Base-by-base conservation (phyloP, 352 stramenopile genomes). In the Phytophthora cactorum region DNA sequence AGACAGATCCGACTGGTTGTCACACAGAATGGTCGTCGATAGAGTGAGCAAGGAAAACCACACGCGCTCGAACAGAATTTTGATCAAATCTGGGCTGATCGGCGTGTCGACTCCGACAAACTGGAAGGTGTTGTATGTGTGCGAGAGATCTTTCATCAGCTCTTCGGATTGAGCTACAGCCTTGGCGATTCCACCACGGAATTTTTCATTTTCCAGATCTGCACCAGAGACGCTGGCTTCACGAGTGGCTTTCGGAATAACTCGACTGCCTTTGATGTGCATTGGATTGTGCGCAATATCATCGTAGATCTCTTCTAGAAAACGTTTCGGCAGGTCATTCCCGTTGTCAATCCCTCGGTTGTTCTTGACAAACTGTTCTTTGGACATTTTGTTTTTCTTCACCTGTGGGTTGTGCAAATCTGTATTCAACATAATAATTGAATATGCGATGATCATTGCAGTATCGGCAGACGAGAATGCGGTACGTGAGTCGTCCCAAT, bases 41-140 rank as follows among this genome's bases (percentile, higher is more conserved):
- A 97, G 72, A 31, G 89, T 83, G n/a, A 95, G 83, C 54, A 98
- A 90, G 44, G 97, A 93, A 67, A 98, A 98, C 95, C 96, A 99
- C n/a, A 96, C 94, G 6, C 93, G 85, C 53, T 96, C 84, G 34
- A 98, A 97, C 9, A 98, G 78, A 12, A 96, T 74, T 63, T 97
- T 97, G 67, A 98, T 96, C 28, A 98, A 71, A 36, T 98, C 93
- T 3, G 87, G 87, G 53, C 89, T 96, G 61, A 96, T 95, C 28
- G 79, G 84, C 1, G 89, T 79, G 58, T 98, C 92, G 8, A 98
- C 83, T n/a, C 92, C 90, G 6, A 98, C 85, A 39, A 97, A 93
- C 38, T 96, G 86, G 72, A 98, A 98, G 4, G 78, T 92, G 47
- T 88, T 89, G 66, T 94, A 94, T 5, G 80, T 79, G 46, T 86